Evolutionary conservation across 1,284 basidiomycete genomes (phyloP), one percentile per base, ranked within the genome.

Genomic region (Fomes fomentarius): DNA sequence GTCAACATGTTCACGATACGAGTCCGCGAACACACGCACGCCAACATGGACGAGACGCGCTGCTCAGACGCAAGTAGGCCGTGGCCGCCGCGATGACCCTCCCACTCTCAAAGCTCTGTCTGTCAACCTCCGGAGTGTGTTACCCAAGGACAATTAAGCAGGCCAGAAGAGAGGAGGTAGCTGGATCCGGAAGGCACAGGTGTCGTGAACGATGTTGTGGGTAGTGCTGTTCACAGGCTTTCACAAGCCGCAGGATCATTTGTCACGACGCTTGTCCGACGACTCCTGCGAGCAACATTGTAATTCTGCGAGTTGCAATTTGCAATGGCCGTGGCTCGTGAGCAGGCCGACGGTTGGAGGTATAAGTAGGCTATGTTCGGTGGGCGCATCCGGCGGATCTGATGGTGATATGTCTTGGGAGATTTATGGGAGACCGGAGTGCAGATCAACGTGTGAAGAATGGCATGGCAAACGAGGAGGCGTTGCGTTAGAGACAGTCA

Each of bases 371-470:
- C n/a, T 40, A 24, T 22, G 38, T 10, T n/a, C 25, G 15, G 41
- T 42, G 25, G 30, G 19, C 14, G 38, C 22, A 30, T 33, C 39
- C 22, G n/a, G n/a, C n/a, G n/a, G 39, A 54, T 54, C 52, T 50
- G 47, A 54, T 54, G 25, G 17, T 50, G 53, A 54, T 54, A n/a
- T 28, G 37, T 43, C 8, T n/a, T 14, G 4, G n/a, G 30, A 9
- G 37, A 21, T 22, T 5, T 15, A 22, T 37, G 17, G 43, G 37
- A 11, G 15, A 24, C 14, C 57, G 58, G 46, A 37, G 44, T 56
- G 59, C 54, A 61, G 59, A 61, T 61, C 59, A 61, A 37, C 47
- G 56, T 58, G 59, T 43, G 59, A 61, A 56, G 10, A 33, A 15
- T n/a, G n/a, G 46, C 31, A 26, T 38, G 40, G 38, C 26, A 38